Percentiles rank a stretch among this genome's conserved stretches.
Evolutionary conservation across 2,329 filamentous ascomycete species (phyloP).

Genomic region (Pyricularia pennisetigena): DNA sequence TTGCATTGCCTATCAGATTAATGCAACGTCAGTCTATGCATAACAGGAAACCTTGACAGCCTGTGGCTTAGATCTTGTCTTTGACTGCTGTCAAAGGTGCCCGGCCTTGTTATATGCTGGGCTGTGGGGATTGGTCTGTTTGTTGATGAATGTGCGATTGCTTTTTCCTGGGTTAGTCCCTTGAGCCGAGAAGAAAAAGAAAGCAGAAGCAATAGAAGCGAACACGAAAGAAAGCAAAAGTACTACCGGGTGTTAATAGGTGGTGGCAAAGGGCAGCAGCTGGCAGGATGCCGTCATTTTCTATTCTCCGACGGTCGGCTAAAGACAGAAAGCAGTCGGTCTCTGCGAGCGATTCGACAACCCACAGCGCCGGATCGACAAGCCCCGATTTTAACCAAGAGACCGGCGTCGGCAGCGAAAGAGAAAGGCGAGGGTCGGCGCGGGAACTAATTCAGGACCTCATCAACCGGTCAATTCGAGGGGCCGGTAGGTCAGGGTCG

Average conservation of each 20-base stretch:
- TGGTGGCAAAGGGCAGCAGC: background rate
- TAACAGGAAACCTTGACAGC: background rate
- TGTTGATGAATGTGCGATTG: background rate
- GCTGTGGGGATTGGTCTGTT: background rate
- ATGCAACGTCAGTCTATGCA: background rate
- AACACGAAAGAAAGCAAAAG: background rate
- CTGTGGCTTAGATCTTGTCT: background rate
- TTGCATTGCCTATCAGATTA: background rate
- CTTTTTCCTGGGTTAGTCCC: background rate
- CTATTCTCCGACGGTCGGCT: conserved; percentile 18
- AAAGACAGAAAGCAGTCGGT: conserved; percentile 9
- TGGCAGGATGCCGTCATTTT: conserved; percentile 21
- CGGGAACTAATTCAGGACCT: conserved; percentile 19
- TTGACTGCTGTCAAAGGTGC: background rate
- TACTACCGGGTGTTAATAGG: background rate
- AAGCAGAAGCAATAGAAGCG: background rate
- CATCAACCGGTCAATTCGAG: conserved; percentile 13
- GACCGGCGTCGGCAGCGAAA: conserved; percentile 5
- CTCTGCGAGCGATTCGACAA: background rate
- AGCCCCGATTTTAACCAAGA: background rate
- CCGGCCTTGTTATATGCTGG: background rate
- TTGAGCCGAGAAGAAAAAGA: background rate
- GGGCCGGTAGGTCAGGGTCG: conserved; percentile 7
- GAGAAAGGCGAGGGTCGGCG: conserved; percentile 12
- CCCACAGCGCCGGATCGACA: background rate